Base-by-base conservation (phyloP, 2,329 filamentous ascomycete species). In the Samsoniella hepiali region DNA sequence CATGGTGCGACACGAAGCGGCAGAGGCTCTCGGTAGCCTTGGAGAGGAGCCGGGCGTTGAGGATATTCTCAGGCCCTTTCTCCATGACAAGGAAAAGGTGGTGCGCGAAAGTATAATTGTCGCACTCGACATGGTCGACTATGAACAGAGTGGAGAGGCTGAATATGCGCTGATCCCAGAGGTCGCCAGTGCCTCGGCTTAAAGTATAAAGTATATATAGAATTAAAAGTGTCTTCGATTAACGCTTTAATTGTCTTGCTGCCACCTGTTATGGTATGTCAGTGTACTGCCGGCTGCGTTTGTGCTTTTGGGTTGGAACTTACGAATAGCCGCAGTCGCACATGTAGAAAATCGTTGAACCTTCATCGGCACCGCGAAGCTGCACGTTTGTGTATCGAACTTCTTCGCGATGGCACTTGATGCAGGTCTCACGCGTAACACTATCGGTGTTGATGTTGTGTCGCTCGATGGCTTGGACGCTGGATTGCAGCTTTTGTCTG, bases 1-100 rank as follows among this genome's bases (percentile, higher is more conserved):
- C 72, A 99, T 99, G 95, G 95, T 99, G 63, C 88, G 95, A 63
- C 95, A 99, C 73, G 95, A 99, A 78, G 96, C 95, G 56, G 95
- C 96, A 1, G 95, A 99, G 79, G 95, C 95, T 31, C 85, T 99
- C 32, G 95, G 95, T 32, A 96, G 93, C 72, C 82, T 99, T 38
- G 96, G 95, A 31, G 92, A 96, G 29, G 93, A 97, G 76, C 90
- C 93, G 55, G 94, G 94, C 27, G 95, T 99, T 13, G 93, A 97
- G 73, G 91, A 92, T 63, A 89, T 87, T 4, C 75, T 99, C 72
- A 91, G 86, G 77, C 84, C 82, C 67, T 98, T 97, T 78, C 78
- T 98, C 68, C 81, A 97, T 67, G 96, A 99, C 75, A 87, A 92
- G 65, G 94, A 98, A 77, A 87, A 91, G 75, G 93, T 99, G 6